Evolutionary conservation across 2,329 filamentous ascomycete genomes (phyloP).

Genomic region (Raffaelea albimanens): DNA sequence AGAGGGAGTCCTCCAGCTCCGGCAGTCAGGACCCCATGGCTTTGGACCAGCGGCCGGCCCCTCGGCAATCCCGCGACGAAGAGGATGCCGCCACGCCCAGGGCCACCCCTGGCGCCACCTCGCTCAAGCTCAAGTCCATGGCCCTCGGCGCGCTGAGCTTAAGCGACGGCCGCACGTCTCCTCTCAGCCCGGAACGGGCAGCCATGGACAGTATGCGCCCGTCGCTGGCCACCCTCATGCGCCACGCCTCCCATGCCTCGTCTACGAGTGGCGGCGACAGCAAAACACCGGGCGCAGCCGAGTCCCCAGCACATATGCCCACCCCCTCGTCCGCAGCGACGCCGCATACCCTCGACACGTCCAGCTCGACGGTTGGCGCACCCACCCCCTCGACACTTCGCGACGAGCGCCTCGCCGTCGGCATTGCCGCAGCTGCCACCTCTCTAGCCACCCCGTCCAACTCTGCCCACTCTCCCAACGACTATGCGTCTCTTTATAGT

Average conservation of each 20-base stretch:
- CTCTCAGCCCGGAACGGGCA: conserved; percentile 5
- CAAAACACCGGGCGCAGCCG: too few relatives aligned
- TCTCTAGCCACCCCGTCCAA: conserved; percentile 3
- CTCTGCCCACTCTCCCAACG: conserved; percentile 3
- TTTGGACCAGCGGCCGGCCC: too few relatives aligned
- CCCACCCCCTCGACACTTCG: not conserved
- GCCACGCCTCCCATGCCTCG: not conserved
- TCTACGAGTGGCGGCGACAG: too few relatives aligned
- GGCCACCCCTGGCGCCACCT: too few relatives aligned
- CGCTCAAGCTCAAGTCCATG: conserved; percentile 19
- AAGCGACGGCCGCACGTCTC: conserved; percentile 4
- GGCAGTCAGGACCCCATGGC: too few relatives aligned
- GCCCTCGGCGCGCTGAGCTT: conserved; percentile 18
- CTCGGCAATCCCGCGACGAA: too few relatives aligned
- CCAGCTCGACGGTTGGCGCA: not conserved
- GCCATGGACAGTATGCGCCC: too few relatives aligned
- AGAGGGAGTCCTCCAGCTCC: too few relatives aligned
- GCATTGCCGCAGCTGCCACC: not conserved
- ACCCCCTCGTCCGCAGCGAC: conserved; percentile 4
- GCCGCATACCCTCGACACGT: not conserved
- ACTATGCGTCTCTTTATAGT: not conserved
- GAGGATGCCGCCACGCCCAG: too few relatives aligned
- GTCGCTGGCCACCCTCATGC: too few relatives aligned
- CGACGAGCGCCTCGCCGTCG: not conserved
- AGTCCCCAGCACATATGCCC: too few relatives aligned